Evolutionary conservation across 2,329 filamentous ascomycete species (phyloP), one percentile per base, ranked within the genome.

Genomic region (Exophiala bonariae): DNA sequence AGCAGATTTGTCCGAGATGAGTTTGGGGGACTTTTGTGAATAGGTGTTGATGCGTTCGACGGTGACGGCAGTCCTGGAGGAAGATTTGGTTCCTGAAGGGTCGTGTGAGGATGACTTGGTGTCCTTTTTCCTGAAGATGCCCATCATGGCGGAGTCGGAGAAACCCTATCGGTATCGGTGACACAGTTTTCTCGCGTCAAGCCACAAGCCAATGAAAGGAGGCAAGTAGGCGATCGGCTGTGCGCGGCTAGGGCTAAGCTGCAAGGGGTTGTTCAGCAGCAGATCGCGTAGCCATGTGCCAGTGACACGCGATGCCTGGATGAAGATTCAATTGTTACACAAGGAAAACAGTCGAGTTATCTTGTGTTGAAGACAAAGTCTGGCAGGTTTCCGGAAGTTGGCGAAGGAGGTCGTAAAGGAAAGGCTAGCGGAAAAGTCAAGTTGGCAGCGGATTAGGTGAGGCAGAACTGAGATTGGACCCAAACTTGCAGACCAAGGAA

Each of bases 51-150:
- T 38, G 33, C 47, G 44, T 11, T 59, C 57, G 16, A 44, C 22
- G 9, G 49, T 44, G 17, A 52, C 31, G 8, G 52, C 48, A 33
- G 48, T 31, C 26, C 44, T 47, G 7, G 45, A 41, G 10, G 36
- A 28, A 22, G 44, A 26, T 33, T 48, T 54, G 39, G 47, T 38
- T 8, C 30, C 22, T 28, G 39, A 40, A 9, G 42, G 23, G 20
- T 44, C 54, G 34, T 34, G 23, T 23, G 38, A 19, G 14, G 65
- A 66, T 44, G 61, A 61, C 46, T 66, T 70, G n/a, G 67, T 66
- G 54, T 73, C 70, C 53, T 70, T 74, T 59, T 69, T 69, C 61
- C 68, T 72, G 60, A 74, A 74, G 46, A 74, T 60, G 51, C 69
- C 70, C 70, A 73, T 73, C 77, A 76, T 16, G 65, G 57, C 44